phyloP scores from a whole-genome alignment of 306 rosid genomes.

The Sechiopsis laciniata region DNA sequence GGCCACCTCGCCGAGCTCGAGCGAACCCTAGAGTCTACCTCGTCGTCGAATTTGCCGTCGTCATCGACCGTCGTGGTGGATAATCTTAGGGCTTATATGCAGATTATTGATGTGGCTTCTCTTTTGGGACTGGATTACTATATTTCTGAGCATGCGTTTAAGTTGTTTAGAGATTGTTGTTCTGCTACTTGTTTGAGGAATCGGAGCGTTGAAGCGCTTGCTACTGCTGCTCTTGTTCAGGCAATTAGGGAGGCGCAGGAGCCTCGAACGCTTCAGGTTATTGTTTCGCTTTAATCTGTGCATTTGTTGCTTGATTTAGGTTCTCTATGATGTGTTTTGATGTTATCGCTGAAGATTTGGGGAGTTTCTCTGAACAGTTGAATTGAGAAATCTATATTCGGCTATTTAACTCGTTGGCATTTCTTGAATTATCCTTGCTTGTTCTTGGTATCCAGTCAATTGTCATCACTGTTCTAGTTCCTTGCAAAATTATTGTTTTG shows the following conservation, averaged over 20 bases:
- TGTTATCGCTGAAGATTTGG: neutral
- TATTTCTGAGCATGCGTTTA: slow-evolving; percentile 84
- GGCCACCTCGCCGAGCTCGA: slow-evolving; percentile 97
- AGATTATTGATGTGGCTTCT: slow-evolving; percentile 86
- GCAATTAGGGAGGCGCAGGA: slow-evolving; percentile 95
- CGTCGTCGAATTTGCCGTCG: slow-evolving; percentile 34
- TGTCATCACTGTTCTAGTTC: neutral
- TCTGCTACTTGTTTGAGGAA: slow-evolving; percentile 92
- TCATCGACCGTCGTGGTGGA: slow-evolving; percentile 74
- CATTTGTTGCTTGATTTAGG: neutral
- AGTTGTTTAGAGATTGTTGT: slow-evolving; percentile 91
- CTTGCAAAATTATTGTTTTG: neutral
- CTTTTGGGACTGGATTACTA: slow-evolving; percentile 74
- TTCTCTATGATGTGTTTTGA: neutral
- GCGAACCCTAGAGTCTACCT: slow-evolving; percentile 65
- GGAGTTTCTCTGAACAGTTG: neutral
- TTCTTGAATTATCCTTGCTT: neutral
- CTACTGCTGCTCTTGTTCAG: slow-evolving; percentile 94
- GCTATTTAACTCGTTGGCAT: neutral
- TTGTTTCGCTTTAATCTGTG: neutral
- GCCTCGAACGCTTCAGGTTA: slow-evolving; percentile 87
- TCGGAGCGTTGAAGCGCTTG: slow-evolving; percentile 95
- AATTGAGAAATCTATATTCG: neutral
- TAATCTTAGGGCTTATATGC: slow-evolving; percentile 92
- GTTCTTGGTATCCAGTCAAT: neutral